A percentile compares a stretch with the other conserved stretches of the same genome.
Conservation (phyloP, 139 green algal genomes). For the Astrephomene gubernaculifera region DNA sequence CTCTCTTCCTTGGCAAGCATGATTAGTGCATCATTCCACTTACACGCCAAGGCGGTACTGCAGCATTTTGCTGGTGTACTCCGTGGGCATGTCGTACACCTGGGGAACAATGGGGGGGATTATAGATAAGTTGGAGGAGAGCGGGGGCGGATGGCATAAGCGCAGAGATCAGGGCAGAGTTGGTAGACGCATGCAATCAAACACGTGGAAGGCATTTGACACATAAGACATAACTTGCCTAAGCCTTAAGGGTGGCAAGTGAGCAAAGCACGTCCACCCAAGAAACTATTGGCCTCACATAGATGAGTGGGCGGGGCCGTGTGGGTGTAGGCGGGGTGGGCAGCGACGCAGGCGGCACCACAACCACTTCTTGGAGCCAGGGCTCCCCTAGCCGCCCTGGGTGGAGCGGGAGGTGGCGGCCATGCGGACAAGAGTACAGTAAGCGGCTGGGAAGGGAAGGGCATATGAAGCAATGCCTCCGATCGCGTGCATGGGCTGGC, state of each 20-base stretch:
- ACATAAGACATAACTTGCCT: too few relatives aligned
- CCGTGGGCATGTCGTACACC: slow-evolving; percentile 41
- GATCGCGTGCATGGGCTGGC: too few relatives aligned
- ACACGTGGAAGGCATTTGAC: too few relatives aligned
- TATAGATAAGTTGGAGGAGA: too few relatives aligned
- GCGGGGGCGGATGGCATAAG: too few relatives aligned
- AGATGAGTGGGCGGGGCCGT: slow-evolving; percentile 37
- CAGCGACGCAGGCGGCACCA: slow-evolving; percentile 9
- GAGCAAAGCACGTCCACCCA: not conserved
- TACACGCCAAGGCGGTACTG: slow-evolving; percentile 35
- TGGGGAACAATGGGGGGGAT: too few relatives aligned
- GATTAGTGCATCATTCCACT: not conserved
- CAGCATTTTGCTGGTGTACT: slow-evolving; percentile 31
- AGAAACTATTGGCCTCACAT: slow-evolving; percentile 5
- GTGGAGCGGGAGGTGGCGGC: not conserved
- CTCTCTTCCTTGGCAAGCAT: too few relatives aligned
- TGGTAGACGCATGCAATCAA: too few relatives aligned
- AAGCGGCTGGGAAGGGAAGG: too few relatives aligned
- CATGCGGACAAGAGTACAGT: too few relatives aligned
- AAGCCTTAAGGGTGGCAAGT: not conserved
- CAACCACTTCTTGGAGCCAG: not conserved
- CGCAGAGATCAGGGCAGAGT: too few relatives aligned
- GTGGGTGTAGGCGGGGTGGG: not conserved
- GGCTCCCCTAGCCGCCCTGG: not conserved
- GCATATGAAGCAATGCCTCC: too few relatives aligned